Percentiles rank a stretch among this genome's conserved stretches.
phyloP scores from a whole-genome alignment of 257 asterid genomes.

The Fraxinus excelsior region DNA sequence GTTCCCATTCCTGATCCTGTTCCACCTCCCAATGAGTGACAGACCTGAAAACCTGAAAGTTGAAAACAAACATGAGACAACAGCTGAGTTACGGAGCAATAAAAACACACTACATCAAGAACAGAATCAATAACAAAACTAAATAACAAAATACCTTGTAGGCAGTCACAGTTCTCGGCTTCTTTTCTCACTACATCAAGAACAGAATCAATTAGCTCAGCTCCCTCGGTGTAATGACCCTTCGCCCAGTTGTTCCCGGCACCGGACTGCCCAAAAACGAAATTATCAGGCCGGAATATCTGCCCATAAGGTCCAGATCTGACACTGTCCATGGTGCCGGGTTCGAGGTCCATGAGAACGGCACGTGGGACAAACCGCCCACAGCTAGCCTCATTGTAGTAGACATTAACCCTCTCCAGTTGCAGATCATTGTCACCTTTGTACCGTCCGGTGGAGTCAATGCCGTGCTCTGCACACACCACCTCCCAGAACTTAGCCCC shows the following conservation, averaged over 20 bases:
- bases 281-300: conserved; percentile 50
- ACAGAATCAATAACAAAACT: no score
- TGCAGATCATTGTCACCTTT: conserved; percentile 42
- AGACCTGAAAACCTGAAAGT: conserved; percentile 47
- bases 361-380: conserved; percentile 53
- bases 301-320: conserved; percentile 53
- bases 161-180: conserved; percentile 53
- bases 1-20: conserved; percentile 61
- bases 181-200: conserved; percentile 48
- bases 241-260: conserved; percentile 56
- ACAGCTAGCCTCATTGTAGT: conserved; percentile 53
- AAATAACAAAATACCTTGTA: conserved; percentile 35
- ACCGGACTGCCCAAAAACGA: conserved; percentile 51
- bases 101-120: not conserved
- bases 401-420: conserved; percentile 44
- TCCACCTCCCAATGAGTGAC: conserved; percentile 57
- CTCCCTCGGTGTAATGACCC: conserved; percentile 48
- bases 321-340: conserved; percentile 53
- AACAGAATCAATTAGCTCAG: conserved; percentile 49
- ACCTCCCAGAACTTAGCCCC: no score
- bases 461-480: conserved; percentile 43
- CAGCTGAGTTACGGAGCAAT: not conserved
- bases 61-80: not conserved
- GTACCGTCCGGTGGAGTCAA: conserved; percentile 51
- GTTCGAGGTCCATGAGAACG: conserved; percentile 54